phyloP scores from a whole-genome alignment of 371 early-diverging fungal species.

The Actinomucor elegans region DNA sequence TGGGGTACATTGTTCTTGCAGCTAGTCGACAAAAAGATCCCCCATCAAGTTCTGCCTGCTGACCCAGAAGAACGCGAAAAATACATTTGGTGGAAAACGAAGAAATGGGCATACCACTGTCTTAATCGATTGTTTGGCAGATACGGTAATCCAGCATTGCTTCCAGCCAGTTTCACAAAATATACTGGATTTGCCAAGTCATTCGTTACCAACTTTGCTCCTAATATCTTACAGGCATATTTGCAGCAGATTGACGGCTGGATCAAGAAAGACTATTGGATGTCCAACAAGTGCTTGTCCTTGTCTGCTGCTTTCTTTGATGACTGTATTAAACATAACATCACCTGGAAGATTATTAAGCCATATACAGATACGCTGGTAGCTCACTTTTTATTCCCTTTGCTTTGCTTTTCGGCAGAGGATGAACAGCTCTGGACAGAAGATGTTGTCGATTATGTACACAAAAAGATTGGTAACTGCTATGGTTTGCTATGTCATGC shows the following conservation, averaged over 20 bases:
- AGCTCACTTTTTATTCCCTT: constrained; percentile 85
- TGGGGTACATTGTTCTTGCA: constrained; percentile 89
- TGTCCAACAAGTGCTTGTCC: constrained; percentile 55
- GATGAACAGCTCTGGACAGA: constrained; percentile 91
- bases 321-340: constrained; percentile 79
- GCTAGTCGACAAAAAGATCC: constrained; percentile 66
- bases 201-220: constrained; percentile 83
- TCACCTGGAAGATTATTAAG: constrained; percentile 86
- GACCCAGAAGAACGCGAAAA: constrained; percentile 67
- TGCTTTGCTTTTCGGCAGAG: constrained; percentile 76
- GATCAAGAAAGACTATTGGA: constrained; percentile 65
- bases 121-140: constrained; percentile 78
- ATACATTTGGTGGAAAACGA: constrained; percentile 87
- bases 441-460: constrained; percentile 91
- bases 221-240: constrained; percentile 79
- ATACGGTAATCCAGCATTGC: constrained; percentile 75
- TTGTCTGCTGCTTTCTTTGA: constrained; percentile 55
- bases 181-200: constrained; percentile 73
- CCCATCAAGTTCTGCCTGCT: constrained; percentile 50
- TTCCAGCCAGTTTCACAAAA: constrained; percentile 46
- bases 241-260: constrained; percentile 75
- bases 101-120: constrained; percentile 91
- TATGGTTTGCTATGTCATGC: too few relatives aligned
- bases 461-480: constrained; percentile 58
- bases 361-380: constrained; percentile 78